Base-by-base conservation (phyloP, 208 protist genomes). In the Phytomonas sp. region DNA sequence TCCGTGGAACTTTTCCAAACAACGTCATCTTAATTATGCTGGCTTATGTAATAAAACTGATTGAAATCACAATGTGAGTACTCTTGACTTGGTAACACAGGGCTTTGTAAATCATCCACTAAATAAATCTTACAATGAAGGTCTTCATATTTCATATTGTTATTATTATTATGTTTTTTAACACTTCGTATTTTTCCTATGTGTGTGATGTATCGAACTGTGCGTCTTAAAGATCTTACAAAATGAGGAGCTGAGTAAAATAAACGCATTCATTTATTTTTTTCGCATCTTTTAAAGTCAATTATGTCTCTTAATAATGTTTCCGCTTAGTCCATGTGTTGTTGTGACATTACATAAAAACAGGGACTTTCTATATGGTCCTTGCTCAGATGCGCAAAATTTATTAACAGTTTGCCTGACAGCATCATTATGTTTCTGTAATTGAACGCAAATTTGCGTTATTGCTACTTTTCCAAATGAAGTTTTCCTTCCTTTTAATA, bases 181-280 rank as follows among this genome's bases (percentile, higher is more conserved):
- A 15, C 34, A 33, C 23, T 31, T 67, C 11, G 36, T 2, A 34
- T 40, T 77, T 37, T 69, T 62, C 23, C 66, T 70, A 64, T 60
- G 6, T 37, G 7, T 29, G 26, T 65, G 23, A 23, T 66, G 20
- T 30, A 66, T 7, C 20, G 23, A 31, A 66, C 28, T 66, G 11
- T 30, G 51, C 15, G 43, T 53, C 15, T 51, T 65, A 40, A 40
- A 31, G 13, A 34, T 32, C 26, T 61, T 51, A 26, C 28, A 53
- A 66, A 66, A 20, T 15, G n/a, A 68, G 23, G 64, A 62, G 13
- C 23, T 59, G n/a, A 36, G 33, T 32, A 32, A 32, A 32, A 31
- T 43, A 56, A 56, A 20, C 30, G 13, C 9, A 20, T 31, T 1
- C 23, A 32, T 51, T 67, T 23, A 53, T 34, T 67, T 67, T 51